These are phyloP conservation scores for Selaginella tamariscina DNA, from an alignment of 75 land plant species.

Conservation along the genomic window DNA sequence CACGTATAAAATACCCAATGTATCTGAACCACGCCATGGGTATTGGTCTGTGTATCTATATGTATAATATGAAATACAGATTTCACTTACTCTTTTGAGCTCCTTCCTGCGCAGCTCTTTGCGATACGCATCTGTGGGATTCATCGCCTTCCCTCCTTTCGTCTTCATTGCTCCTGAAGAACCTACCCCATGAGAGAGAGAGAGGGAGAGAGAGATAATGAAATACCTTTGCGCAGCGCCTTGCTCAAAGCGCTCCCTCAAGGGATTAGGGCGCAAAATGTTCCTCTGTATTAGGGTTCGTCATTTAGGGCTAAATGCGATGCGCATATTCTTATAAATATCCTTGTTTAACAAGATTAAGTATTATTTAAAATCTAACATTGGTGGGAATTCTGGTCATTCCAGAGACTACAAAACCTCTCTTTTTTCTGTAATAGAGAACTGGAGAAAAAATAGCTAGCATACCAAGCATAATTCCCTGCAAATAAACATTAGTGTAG, in stretches of 20 bases:
- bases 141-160: slow-evolving; percentile 98
- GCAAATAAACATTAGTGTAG: slow-evolving; percentile 4
- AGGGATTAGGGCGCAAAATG: too few species aligned
- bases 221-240: too few species aligned
- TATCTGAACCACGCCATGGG: too few species aligned
- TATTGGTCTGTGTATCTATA: too few species aligned
- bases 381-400: slow-evolving; percentile 11
- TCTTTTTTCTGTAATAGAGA: slow-evolving; percentile 15
- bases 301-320: too few species aligned
- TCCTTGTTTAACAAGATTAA: not conserved
- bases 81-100: slow-evolving; percentile 63
- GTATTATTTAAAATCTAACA: slow-evolving; percentile 8
- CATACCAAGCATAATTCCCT: slow-evolving; percentile 16
- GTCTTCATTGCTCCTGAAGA: slow-evolving; percentile 73
- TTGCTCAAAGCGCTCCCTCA: too few species aligned
- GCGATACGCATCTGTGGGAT: slow-evolving; percentile 98
- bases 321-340: too few species aligned
- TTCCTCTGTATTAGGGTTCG: too few species aligned
- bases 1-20: too few species aligned
- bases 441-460: slow-evolving; percentile 13
- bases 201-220: too few species aligned
- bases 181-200: too few species aligned
- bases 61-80: slow-evolving; percentile 10
- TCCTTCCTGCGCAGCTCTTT: slow-evolving; percentile 98
- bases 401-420: slow-evolving; percentile 6